These are phyloP conservation scores for Phallus indusiatus DNA, from an alignment of 768 basidiomycete genomes.

Conservation along the genomic window DNA sequence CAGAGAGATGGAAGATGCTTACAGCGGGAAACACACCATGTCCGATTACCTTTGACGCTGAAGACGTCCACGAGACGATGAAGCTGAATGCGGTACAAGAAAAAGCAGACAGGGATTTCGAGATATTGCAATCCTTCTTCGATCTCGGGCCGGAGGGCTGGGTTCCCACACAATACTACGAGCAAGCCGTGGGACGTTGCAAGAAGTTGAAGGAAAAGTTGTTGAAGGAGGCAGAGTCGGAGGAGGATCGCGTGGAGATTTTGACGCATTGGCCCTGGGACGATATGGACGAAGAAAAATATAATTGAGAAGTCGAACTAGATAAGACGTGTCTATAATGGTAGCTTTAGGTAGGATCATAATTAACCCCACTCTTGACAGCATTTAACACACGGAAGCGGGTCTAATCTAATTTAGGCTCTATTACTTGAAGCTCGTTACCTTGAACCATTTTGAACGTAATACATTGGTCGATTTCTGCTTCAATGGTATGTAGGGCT, in stretches of 20 bases:
- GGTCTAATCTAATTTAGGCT: too few relatives aligned
- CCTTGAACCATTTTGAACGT: too few relatives aligned
- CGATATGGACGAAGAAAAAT: slow-evolving; percentile 41
- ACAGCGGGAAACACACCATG: slow-evolving; percentile 29
- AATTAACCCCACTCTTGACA: too few relatives aligned
- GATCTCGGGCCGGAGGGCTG: slow-evolving; percentile 32
- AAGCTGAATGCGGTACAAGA: slow-evolving; percentile 24
- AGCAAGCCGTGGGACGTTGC: slow-evolving; percentile 25
- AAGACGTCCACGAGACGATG: slow-evolving; percentile 36
- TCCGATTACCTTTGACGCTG: slow-evolving; percentile 38
- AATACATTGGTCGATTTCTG: too few relatives aligned
- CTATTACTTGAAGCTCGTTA: too few relatives aligned
- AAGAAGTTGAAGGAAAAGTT: slow-evolving; percentile 27
- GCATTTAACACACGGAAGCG: too few relatives aligned
- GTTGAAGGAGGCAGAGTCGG: slow-evolving; percentile 22
- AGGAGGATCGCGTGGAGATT: slow-evolving; percentile 29
- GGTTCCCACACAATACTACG: slow-evolving; percentile 34
- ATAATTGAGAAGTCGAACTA: slow-evolving; percentile 24
- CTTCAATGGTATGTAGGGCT: too few relatives aligned
- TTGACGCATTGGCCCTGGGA: slow-evolving; percentile 35
- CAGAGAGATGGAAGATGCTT: slow-evolving; percentile 33
- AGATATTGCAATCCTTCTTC: slow-evolving; percentile 19
- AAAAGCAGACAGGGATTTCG: slow-evolving; percentile 23
- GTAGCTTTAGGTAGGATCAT: too few relatives aligned
- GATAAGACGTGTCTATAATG: too few relatives aligned